Percentiles rank a stretch among this genome's conserved stretches.
Conservation (phyloP, 2,329 filamentous ascomycete species). For the Tolypocladium album region DNA sequence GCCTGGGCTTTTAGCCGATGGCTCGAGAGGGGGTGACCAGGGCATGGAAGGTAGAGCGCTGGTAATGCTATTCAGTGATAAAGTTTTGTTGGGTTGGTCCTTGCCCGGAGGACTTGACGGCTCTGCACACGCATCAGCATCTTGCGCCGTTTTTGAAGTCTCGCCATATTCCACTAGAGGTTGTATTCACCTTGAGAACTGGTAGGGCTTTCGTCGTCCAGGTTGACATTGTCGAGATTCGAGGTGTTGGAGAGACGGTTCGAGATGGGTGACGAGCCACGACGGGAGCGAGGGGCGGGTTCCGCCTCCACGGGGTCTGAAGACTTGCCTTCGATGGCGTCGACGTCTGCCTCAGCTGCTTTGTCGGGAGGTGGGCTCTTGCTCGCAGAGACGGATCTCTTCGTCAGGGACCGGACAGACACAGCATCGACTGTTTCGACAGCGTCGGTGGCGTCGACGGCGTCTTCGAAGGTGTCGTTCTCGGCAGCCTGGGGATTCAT, state of each 20-base stretch:
- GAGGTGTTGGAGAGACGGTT: conserved; percentile 35
- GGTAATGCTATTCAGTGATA: conserved; percentile 60
- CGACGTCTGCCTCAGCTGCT: conserved; percentile 8
- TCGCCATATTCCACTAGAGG: neutral
- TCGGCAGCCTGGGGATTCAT: conserved; percentile 14
- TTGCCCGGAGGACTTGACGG: conserved; percentile 21
- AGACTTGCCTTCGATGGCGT: conserved; percentile 4
- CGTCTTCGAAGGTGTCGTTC: conserved; percentile 63
- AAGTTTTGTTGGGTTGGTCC: conserved; percentile 39
- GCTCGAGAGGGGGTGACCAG: conserved; percentile 51
- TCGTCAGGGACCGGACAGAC: conserved; percentile 54
- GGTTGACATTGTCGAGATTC: conserved; percentile 51
- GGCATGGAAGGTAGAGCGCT: conserved; percentile 62
- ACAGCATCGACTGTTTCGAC: conserved; percentile 43
- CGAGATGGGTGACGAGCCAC: conserved; percentile 27
- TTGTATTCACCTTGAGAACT: conserved; percentile 19
- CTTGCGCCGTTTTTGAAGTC: neutral
- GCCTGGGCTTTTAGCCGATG: conserved; percentile 33
- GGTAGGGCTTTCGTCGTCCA: conserved; percentile 45
- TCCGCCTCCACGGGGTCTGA: conserved; percentile 9
- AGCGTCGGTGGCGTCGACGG: conserved; percentile 36
- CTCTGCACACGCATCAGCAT: conserved; percentile 13
- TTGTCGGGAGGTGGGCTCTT: conserved; percentile 17
- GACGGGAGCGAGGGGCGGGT: conserved; percentile 9
- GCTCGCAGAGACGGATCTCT: conserved; percentile 26